Evolutionary conservation across 2,329 filamentous ascomycete genomes (phyloP).

Genomic region (Fusarium sp.): DNA sequence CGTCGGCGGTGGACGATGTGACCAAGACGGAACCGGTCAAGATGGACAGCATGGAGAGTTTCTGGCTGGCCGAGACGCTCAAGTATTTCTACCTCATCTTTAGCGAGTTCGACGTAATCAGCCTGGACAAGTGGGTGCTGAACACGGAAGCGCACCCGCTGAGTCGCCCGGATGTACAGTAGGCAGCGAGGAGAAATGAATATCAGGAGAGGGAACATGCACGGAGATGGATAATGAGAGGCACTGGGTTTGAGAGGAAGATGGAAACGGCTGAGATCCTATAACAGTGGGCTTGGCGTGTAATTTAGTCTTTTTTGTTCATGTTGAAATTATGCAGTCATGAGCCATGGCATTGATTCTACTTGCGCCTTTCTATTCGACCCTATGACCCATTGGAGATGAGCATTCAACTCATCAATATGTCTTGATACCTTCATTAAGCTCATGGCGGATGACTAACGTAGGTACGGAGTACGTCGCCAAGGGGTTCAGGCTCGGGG

Average conservation of each 20-base stretch:
- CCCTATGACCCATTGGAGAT: not conserved
- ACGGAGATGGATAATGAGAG: slow-evolving; percentile 1
- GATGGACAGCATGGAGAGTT: slow-evolving; percentile 78
- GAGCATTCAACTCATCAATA: not conserved
- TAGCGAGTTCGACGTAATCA: slow-evolving; percentile 67
- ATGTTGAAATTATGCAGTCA: not conserved
- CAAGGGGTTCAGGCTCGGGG: slow-evolving; percentile 17
- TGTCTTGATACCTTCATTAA: not conserved
- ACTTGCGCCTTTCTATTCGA: not conserved
- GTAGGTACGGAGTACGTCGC: slow-evolving; percentile 25
- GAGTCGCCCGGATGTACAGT: slow-evolving; percentile 36
- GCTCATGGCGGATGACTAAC: slow-evolving; percentile 30
- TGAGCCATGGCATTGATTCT: slow-evolving; percentile 4
- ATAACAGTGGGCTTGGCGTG: slow-evolving; percentile 3
- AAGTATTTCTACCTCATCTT: slow-evolving; percentile 77
- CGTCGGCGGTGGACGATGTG: slow-evolving; percentile 76
- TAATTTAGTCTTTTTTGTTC: slow-evolving; percentile 10
- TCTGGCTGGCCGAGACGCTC: slow-evolving; percentile 77
- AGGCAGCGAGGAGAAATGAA: not conserved
- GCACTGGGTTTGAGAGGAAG: not conserved
- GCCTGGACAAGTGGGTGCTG: slow-evolving; percentile 71
- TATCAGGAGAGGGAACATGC: not conserved
- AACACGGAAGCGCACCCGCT: slow-evolving; percentile 69
- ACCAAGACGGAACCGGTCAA: slow-evolving; percentile 46
- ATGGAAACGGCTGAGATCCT: slow-evolving; percentile 4